Conservation (phyloP, 352 stramenopile genomes). For the Pythium diclinum region DNA sequence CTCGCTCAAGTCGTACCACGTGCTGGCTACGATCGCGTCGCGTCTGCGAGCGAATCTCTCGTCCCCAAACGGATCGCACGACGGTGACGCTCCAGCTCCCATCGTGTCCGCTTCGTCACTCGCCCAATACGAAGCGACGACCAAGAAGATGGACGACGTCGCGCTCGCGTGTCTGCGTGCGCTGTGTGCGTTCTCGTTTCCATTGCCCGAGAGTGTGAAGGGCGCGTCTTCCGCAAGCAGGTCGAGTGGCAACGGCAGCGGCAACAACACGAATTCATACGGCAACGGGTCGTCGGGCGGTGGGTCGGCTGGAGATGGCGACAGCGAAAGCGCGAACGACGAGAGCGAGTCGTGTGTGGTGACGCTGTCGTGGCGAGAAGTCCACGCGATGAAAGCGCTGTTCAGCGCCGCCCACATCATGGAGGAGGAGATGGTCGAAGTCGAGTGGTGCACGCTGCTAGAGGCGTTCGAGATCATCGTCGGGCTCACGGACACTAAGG, state of each 20-base stretch:
- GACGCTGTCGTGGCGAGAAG: constrained; percentile 74
- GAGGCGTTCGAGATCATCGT: constrained; percentile 84
- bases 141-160: constrained; percentile 71
- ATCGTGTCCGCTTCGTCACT: neutral
- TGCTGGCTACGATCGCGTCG: constrained; percentile 73
- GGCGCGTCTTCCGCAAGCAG: neutral
- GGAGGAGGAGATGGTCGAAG: constrained; percentile 74
- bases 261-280: constrained; percentile 18
- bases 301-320: constrained; percentile 19
- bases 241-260: constrained; percentile 34
- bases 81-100: neutral
- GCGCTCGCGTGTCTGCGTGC: constrained; percentile 67
- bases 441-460: constrained; percentile 73
- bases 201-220: constrained; percentile 60
- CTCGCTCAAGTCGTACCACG: constrained; percentile 82
- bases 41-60: constrained; percentile 54
- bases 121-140: constrained; percentile 32
- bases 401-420: constrained; percentile 84
- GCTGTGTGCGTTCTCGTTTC: constrained; percentile 79
- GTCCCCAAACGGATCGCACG: neutral
- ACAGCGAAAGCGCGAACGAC: constrained; percentile 38
- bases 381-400: constrained; percentile 87
- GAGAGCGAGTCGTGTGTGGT: constrained; percentile 68
- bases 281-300: neutral
- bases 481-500: constrained; percentile 59